Evolutionary conservation across 495 filamentous ascomycete genomes (phyloP).

Genomic region (Xylaria sp.): DNA sequence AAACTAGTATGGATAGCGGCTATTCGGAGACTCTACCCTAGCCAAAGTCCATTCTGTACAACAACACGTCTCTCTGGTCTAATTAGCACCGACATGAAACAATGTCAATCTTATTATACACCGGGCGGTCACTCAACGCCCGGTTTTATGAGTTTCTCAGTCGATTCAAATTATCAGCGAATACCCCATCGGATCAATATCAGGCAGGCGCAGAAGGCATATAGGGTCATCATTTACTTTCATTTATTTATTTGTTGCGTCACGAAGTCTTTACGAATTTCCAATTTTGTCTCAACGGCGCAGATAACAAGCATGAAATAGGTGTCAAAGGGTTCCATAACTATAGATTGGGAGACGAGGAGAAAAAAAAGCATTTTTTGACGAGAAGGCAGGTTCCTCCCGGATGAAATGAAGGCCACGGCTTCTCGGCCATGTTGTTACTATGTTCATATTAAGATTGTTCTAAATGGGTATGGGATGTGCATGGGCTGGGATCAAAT

Average conservation of each 20-base stretch:
- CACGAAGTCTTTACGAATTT: conserved; percentile 26
- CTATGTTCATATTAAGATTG: not conserved
- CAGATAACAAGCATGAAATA: conserved; percentile 37
- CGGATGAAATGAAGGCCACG: conserved; percentile 12
- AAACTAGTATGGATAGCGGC: conserved; percentile 40
- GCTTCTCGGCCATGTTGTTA: not conserved
- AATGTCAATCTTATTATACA: conserved; percentile 5
- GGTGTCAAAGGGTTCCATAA: conserved; percentile 40
- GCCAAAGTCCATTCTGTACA: conserved; percentile 29
- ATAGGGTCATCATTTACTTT: conserved; percentile 17
- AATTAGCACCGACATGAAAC: conserved; percentile 10
- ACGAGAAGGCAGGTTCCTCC: conserved; percentile 26
- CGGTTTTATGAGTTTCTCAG: conserved; percentile 13
- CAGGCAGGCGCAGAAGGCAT: conserved; percentile 23
- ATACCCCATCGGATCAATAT: conserved; percentile 25
- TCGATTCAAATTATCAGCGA: conserved; percentile 24
- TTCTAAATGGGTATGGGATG: conserved; percentile 19
- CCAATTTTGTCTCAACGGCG: conserved; percentile 7
- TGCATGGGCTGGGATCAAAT: not conserved
- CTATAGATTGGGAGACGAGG: conserved; percentile 45
- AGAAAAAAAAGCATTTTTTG: conserved; percentile 32
- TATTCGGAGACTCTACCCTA: conserved; percentile 35
- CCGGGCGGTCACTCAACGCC: not conserved
- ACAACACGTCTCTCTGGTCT: conserved; percentile 19
- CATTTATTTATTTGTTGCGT: conserved; percentile 15